These are phyloP conservation scores for Emergomyces africanus DNA, from an alignment of 2,329 filamentous ascomycete species.

Conservation along the genomic window DNA sequence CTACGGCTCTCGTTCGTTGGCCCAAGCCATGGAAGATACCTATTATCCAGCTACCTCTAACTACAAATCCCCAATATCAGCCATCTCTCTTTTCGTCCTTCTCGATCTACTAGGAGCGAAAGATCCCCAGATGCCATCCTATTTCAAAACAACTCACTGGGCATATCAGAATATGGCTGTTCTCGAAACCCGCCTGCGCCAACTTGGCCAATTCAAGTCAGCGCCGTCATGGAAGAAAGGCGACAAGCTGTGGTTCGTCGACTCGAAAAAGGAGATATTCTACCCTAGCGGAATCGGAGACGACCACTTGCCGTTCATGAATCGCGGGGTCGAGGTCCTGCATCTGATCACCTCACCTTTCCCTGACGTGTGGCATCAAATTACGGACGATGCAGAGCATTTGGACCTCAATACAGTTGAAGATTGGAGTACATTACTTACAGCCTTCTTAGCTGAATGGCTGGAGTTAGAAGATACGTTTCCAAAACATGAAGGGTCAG, in stretches of 20 bases:
- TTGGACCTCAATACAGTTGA: constrained; percentile 66
- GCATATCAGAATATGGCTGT: constrained; percentile 66
- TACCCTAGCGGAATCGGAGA: constrained; percentile 54
- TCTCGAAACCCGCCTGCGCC: constrained; percentile 61
- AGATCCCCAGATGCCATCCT: constrained; percentile 63
- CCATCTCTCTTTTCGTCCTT: constrained; percentile 82
- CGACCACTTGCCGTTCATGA: constrained; percentile 86
- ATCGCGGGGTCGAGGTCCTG: constrained; percentile 70
- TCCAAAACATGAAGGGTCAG: constrained; percentile 9
- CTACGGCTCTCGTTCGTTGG: constrained; percentile 75
- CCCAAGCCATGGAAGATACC: constrained; percentile 64
- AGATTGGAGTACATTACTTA: constrained; percentile 78
- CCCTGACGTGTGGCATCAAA: constrained; percentile 64
- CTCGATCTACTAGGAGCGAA: constrained; percentile 71
- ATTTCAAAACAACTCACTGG: constrained; percentile 87
- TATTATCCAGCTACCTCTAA: constrained; percentile 59
- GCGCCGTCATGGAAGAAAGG: constrained; percentile 33
- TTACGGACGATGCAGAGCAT: constrained; percentile 72
- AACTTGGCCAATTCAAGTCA: constrained; percentile 53
- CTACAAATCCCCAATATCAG: constrained; percentile 59
- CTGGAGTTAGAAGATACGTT: constrained; percentile 61
- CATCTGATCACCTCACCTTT: constrained; percentile 61
- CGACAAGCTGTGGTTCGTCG: constrained; percentile 49
- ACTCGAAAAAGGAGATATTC: constrained; percentile 42
- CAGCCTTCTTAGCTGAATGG: constrained; percentile 83